A percentile compares a stretch with the other conserved stretches of the same genome.
phyloP scores from a whole-genome alignment of 768 basidiomycete species.

The Pholiota molesta region DNA sequence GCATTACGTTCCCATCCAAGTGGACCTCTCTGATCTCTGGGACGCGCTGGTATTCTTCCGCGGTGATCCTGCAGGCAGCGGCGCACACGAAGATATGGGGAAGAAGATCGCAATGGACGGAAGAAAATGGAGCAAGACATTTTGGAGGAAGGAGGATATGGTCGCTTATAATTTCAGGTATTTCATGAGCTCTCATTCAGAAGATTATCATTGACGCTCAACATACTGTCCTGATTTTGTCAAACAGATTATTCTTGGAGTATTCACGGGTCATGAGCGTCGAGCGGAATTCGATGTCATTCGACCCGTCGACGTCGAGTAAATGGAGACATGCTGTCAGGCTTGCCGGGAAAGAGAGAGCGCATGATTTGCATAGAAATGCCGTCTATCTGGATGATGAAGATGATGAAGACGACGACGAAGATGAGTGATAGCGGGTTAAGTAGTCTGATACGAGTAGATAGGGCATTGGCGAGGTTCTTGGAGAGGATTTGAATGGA shows the following conservation, averaged over 20 bases:
- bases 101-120: slow-evolving; percentile 57
- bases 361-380: not conserved
- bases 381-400: not conserved
- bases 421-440: not conserved
- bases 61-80: slow-evolving; percentile 52
- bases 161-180: slow-evolving; percentile 61
- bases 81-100: slow-evolving; percentile 61
- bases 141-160: slow-evolving; percentile 64
- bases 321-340: not conserved
- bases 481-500: not conserved
- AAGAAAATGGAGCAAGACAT: slow-evolving; percentile 53
- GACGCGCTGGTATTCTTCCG: slow-evolving; percentile 76
- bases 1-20: slow-evolving; percentile 71
- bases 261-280: slow-evolving; percentile 52
- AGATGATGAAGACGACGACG: not conserved
- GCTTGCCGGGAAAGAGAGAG: not conserved
- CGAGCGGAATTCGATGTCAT: slow-evolving; percentile 24
- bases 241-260: slow-evolving; percentile 27
- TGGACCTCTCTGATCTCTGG: slow-evolving; percentile 66
- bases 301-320: not conserved
- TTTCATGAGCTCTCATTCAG: slow-evolving; percentile 1
- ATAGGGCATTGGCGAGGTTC: not conserved
- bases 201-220: not conserved
- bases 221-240: not conserved
- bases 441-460: not conserved